phyloP scores from a whole-genome alignment of 495 filamentous ascomycete species.

The Paragyromitra xinjiangensis region DNA sequence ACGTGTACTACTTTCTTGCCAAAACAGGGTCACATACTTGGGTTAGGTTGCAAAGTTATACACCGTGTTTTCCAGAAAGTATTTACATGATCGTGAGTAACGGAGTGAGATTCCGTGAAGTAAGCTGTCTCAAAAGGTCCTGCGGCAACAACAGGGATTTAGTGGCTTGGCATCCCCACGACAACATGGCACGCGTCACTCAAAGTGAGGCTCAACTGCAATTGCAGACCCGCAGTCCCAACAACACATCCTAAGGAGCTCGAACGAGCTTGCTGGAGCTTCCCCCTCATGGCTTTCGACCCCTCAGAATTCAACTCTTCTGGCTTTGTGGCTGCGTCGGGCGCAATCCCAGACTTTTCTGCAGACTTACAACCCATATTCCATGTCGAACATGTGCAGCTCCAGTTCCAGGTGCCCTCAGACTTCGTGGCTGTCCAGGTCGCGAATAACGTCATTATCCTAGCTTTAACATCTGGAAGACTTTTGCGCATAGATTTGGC shows the following conservation, averaged over 20 bases:
- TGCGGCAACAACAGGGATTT: not conserved
- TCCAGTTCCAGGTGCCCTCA: slow-evolving; percentile 87
- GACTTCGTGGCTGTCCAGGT: slow-evolving; percentile 97
- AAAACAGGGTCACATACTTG: no score
- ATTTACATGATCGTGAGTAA: not conserved
- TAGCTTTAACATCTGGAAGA: slow-evolving; percentile 86
- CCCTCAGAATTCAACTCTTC: slow-evolving; percentile 53
- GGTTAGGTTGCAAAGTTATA: no score
- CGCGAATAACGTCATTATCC: slow-evolving; percentile 92
- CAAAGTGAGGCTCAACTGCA: slow-evolving; percentile 38
- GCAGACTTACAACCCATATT: slow-evolving; percentile 83
- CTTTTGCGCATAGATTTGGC: slow-evolving; percentile 95
- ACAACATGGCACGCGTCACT: slow-evolving; percentile 47
- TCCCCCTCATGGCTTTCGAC: slow-evolving; percentile 52
- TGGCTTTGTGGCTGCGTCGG: slow-evolving; percentile 63
- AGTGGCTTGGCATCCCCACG: slow-evolving; percentile 37
- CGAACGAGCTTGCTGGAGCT: slow-evolving; percentile 20
- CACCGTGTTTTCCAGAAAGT: not conserved
- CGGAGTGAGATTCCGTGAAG: slow-evolving; percentile 32
- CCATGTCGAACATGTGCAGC: slow-evolving; percentile 86
- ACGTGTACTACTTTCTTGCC: no score
- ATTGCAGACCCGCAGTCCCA: slow-evolving; percentile 27
- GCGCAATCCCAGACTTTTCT: slow-evolving; percentile 66
- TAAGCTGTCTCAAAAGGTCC: not conserved
- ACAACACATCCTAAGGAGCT: slow-evolving; percentile 14